Conservation (phyloP, 2,329 filamentous ascomycete genomes). For the Talaromyces piceae region DNA sequence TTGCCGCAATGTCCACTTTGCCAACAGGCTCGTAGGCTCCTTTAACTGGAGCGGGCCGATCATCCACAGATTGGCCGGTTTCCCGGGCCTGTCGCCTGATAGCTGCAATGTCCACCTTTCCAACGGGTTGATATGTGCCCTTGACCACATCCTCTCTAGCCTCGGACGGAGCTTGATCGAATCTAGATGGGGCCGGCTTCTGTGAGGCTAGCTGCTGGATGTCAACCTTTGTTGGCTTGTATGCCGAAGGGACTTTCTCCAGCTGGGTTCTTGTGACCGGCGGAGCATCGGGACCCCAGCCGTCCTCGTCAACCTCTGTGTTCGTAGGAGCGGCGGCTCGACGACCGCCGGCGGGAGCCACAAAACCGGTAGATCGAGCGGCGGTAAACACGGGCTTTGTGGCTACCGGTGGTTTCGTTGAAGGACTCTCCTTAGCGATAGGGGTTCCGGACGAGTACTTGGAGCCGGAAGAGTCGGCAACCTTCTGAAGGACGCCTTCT, state of each 20-base stretch:
- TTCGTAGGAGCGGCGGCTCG: slow-evolving; percentile 44
- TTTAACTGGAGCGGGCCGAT: slow-evolving; percentile 77
- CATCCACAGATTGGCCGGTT: slow-evolving; percentile 52
- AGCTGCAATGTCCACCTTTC: slow-evolving; percentile 94
- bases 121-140: slow-evolving; percentile 86
- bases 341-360: slow-evolving; percentile 61
- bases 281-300: slow-evolving; percentile 94
- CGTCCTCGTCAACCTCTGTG: slow-evolving; percentile 64
- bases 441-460: slow-evolving; percentile 67
- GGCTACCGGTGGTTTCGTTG: slow-evolving; percentile 60
- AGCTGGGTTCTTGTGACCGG: slow-evolving; percentile 77
- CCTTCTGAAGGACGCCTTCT: slow-evolving; percentile 83
- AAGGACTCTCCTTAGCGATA: slow-evolving; percentile 46
- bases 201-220: slow-evolving; percentile 76
- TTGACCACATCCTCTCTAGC: slow-evolving; percentile 59
- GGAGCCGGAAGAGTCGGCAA: slow-evolving; percentile 85
- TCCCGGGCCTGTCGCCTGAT: slow-evolving; percentile 68
- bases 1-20: slow-evolving; percentile 94
- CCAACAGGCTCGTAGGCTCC: slow-evolving; percentile 91
- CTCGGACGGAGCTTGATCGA: slow-evolving; percentile 31
- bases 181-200: slow-evolving; percentile 45
- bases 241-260: slow-evolving; percentile 86
- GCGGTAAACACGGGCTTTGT: slow-evolving; percentile 92
- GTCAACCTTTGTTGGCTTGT: slow-evolving; percentile 93
- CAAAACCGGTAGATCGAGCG: slow-evolving; percentile 50